phyloP scores from a whole-genome alignment of 140 eudicot genomes.

The Bidens hawaiensis region DNA sequence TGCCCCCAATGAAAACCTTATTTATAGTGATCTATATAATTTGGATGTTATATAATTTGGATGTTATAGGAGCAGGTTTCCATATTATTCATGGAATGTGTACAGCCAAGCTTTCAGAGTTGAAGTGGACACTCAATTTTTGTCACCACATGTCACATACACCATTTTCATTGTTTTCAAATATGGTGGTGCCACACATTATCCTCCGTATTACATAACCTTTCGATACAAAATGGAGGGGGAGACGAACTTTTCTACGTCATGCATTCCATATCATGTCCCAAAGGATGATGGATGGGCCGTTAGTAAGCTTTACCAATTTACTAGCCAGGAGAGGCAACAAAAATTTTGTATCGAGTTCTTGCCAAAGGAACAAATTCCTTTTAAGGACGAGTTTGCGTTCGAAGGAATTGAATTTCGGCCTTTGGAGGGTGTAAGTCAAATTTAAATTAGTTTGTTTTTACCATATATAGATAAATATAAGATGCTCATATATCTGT shows the following conservation, averaged over 20 bases:
- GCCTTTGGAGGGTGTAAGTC: slow-evolving; percentile 9
- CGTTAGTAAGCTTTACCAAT: slow-evolving; percentile 2
- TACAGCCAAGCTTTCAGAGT: slow-evolving; percentile 5
- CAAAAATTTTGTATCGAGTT: slow-evolving; percentile 3
- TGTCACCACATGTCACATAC: slow-evolving; percentile 17
- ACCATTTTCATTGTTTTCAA: slow-evolving; percentile 3
- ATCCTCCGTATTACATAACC: slow-evolving; percentile 8
- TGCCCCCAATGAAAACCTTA: too few relatives aligned
- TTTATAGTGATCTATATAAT: too few relatives aligned
- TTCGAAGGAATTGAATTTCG: slow-evolving; percentile 20
- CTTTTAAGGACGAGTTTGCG: slow-evolving; percentile 7
- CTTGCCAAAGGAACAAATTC: slow-evolving; percentile 8
- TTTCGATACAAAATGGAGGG: slow-evolving; percentile 10
- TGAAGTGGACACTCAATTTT: not conserved
- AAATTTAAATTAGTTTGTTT: not conserved
- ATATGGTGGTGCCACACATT: not conserved
- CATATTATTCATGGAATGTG: slow-evolving; percentile 7
- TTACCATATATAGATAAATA: not conserved
- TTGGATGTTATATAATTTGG: not conserved
- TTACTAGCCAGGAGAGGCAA: not conserved
- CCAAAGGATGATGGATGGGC: not conserved
- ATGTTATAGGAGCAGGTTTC: slow-evolving; percentile 16
- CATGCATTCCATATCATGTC: slow-evolving; percentile 1
- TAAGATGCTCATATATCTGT: not conserved
- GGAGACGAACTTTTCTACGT: slow-evolving; percentile 10